Evolutionary conservation across 495 filamentous ascomycete species (phyloP).

Genomic region (Penicillium alfredii): DNA sequence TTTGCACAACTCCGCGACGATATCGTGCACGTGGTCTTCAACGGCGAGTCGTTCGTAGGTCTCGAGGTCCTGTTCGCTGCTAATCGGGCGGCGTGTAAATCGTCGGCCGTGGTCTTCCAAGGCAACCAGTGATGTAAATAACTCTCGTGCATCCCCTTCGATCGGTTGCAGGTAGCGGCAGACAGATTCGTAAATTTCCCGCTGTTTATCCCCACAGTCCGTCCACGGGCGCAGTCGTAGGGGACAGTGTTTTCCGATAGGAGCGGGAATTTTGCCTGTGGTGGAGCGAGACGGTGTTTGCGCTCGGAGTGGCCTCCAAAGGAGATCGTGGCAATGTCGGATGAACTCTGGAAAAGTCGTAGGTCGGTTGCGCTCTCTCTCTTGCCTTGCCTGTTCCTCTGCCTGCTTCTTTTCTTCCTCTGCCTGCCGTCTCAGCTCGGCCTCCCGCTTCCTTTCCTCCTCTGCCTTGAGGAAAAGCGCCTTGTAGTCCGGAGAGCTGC

Average conservation of each 20-base stretch:
- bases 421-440: too few species aligned
- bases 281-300: constrained; percentile 23
- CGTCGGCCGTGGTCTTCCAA: constrained; percentile 12
- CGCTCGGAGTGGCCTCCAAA: constrained; percentile 19
- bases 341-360: constrained; percentile 35
- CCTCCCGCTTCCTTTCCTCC: too few species aligned
- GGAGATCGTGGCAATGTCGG: constrained; percentile 24
- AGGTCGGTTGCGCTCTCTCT: constrained; percentile 1
- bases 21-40: constrained; percentile 17
- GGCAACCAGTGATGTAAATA: constrained; percentile 10
- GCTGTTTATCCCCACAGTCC: constrained; percentile 23
- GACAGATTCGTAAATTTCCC: constrained; percentile 23
- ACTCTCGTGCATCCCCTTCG: neutral
- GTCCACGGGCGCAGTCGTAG: constrained; percentile 20
- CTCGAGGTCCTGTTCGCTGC: constrained; percentile 14
- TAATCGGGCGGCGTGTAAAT: constrained; percentile 8
- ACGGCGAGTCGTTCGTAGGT: constrained; percentile 14
- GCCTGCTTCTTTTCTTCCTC: constrained; percentile 3
- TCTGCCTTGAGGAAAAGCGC: too few species aligned
- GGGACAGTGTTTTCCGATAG: constrained; percentile 26
- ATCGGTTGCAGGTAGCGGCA: neutral
- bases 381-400: constrained; percentile 3
- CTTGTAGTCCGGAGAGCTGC: too few species aligned
- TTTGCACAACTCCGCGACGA: constrained; percentile 18
- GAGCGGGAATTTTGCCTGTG: constrained; percentile 18